Base-by-base conservation (phyloP, 2,329 filamentous ascomycete species). In the Fusarium irregulare region DNA sequence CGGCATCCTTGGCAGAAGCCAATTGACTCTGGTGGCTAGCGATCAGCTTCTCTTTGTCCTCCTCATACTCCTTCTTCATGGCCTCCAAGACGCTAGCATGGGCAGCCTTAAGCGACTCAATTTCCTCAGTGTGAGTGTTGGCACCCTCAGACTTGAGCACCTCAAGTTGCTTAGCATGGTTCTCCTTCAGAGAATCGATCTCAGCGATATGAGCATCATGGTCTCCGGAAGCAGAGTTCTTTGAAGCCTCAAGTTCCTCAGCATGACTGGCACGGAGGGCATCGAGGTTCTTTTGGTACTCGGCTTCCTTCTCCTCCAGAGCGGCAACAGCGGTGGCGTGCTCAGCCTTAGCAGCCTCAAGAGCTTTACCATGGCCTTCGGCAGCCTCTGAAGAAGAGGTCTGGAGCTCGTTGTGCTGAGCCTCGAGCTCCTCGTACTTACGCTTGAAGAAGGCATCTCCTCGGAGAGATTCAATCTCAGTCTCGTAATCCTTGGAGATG, bases 391-490 rank as follows among this genome's bases (percentile, higher is more conserved):
- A 68, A 44, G 79, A 79, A 9, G 78, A 76, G 13, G 78, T 68
- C 65, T 80, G 77, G 47, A 87, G 80, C 70, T 88, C 86, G 13
- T 81, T 82, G 76, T 90, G 85, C 76, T 89, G 84, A 7, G 77
- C 77, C 75, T 90, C 87, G 8, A 91, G 83, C 40, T 88, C 86
- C 62, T 89, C 84, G 65, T 87, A 90, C 77, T 89, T 88, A 69
- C 86, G 85, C 80, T 89, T 89, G 79, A 89, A 89, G 76, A 87
- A 87, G 16, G 88, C 88, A 66, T 91, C 88, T 23, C 87, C 88
- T 60, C 86, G 85, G 18, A 90, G 84, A 60, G 85, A 86, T 73
- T 90, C 88, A 56, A 91, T 90, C 76, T 91, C 88, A n/a, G 85
- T 83, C 75, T 90, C 86, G 69, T 89, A 89, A 70, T 90, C 88